Conservation (phyloP, 805 yeast species). For the Starmerella geochares region DNA sequence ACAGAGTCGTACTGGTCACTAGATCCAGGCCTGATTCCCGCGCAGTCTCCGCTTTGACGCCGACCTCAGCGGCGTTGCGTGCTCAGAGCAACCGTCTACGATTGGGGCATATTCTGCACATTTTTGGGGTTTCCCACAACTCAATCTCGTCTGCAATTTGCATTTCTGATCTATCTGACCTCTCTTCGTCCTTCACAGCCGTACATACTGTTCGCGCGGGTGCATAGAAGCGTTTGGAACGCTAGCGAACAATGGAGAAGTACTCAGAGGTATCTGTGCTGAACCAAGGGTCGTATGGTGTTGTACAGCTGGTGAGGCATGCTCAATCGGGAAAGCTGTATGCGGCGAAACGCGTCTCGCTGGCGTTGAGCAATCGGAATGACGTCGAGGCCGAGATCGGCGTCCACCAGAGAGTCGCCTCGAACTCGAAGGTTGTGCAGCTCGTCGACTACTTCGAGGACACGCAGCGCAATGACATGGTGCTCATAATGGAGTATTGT, state of each 20-base stretch:
- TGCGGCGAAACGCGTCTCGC: constrained; percentile 68
- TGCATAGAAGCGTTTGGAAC: background rate
- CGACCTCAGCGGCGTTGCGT: background rate
- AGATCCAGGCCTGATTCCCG: no score
- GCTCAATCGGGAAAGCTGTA: constrained; percentile 43
- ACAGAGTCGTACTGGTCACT: no score
- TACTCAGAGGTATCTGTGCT: constrained; percentile 53
- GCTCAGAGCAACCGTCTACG: background rate
- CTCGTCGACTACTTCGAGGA: constrained; percentile 64
- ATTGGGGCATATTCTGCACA: background rate
- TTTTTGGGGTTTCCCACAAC: background rate
- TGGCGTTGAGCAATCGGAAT: constrained; percentile 14
- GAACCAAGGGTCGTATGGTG: constrained; percentile 89
- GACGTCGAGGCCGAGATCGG: constrained; percentile 35
- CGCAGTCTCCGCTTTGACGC: no score
- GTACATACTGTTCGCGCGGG: background rate
- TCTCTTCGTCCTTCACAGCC: background rate
- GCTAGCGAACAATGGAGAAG: constrained; percentile 12
- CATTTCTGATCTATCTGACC: background rate
- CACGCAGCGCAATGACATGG: constrained; percentile 31
- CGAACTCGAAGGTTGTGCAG: constrained; percentile 67
- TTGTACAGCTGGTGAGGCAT: constrained; percentile 80
- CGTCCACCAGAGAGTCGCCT: constrained; percentile 62
- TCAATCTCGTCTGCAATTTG: background rate
- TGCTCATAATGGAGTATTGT: constrained; percentile 77